Base-by-base conservation (phyloP, 208 protist genomes). In the Herpetomonas tarakana region DNA sequence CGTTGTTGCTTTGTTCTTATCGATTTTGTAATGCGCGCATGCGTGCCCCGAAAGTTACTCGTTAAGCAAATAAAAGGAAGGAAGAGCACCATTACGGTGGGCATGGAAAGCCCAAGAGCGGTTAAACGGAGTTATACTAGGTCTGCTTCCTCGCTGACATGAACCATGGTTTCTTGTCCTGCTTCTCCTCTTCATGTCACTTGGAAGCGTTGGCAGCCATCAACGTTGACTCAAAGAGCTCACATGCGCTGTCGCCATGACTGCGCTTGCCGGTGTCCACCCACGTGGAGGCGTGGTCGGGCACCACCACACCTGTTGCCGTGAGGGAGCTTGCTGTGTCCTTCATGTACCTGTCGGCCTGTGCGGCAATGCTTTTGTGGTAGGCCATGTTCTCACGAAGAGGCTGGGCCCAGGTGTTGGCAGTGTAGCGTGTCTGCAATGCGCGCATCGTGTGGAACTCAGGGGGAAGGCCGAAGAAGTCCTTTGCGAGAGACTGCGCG, bases 151-250 rank as follows among this genome's bases (percentile, higher is more conserved):
- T n/a, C n/a, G n/a, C n/a, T n/a, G n/a, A n/a, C n/a, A n/a, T n/a
- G n/a, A n/a, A n/a, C n/a, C n/a, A n/a, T n/a, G n/a, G n/a, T n/a
- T n/a, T n/a, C n/a, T n/a, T n/a, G n/a, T n/a, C n/a, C n/a, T n/a
- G n/a, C n/a, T n/a, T n/a, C n/a, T n/a, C n/a, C n/a, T n/a, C n/a
- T n/a, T n/a, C n/a, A n/a, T n/a, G n/a, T n/a, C n/a, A n/a, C n/a
- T n/a, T n/a, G n/a, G n/a, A n/a, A n/a, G n/a, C n/a, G n/a, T n/a
- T 27, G 39, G 52, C 12, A 30, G 54, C 45, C 30, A 90, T 19
- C n/a, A 91, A 59, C 7, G 68, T 58, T 26, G 63, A 74, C 61
- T 91, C 84, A 71, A 83, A 87, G 58, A 69, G 63, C n/a, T 83
- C 65, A 22, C 87, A 63, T 7, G 68, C 21, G 3, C 58, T 60